Evolutionary conservation across 2,329 filamentous ascomycete species (phyloP).

Genomic region (Microcyclospora pomicola): DNA sequence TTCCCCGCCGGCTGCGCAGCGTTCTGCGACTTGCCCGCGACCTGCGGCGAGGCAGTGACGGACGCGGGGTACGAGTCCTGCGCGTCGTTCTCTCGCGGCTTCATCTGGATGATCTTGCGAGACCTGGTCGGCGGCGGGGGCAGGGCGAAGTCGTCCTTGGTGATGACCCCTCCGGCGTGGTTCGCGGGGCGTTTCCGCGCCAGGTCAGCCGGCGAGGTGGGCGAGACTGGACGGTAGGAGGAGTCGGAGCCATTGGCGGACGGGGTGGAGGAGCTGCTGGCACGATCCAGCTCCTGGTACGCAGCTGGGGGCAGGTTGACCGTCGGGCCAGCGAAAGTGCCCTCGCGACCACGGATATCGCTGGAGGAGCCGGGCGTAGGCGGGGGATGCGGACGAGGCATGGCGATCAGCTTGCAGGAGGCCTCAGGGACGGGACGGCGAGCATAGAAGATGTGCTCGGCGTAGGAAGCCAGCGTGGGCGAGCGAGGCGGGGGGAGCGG

Average conservation of each 20-base stretch:
- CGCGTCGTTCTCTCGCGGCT: constrained; percentile 41
- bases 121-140: constrained; percentile 85
- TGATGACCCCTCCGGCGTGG: constrained; percentile 12
- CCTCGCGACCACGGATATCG: constrained; percentile 59
- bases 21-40: constrained; percentile 9
- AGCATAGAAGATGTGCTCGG: constrained; percentile 15
- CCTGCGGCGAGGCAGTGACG: constrained; percentile 4
- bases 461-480: constrained; percentile 17
- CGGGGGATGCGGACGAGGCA: constrained; percentile 54
- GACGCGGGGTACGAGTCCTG: constrained; percentile 9
- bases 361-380: constrained; percentile 70
- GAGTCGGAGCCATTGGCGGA: constrained; percentile 37
- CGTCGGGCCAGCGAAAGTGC: constrained; percentile 48
- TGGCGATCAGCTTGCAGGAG: constrained; percentile 22
- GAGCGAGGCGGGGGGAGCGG: constrained; percentile 2
- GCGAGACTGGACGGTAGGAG: constrained; percentile 35
- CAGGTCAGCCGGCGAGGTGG: constrained; percentile 28
- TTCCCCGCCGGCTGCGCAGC: constrained; percentile 36
- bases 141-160: constrained; percentile 58
- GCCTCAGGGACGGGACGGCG: constrained; percentile 9
- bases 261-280: constrained; percentile 35
- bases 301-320: constrained; percentile 71
- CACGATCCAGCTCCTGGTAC: constrained; percentile 33
- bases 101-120: constrained; percentile 98
- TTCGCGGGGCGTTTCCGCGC: constrained; percentile 22